phyloP scores from a whole-genome alignment of 495 filamentous ascomycete species.

The Xylaria scruposa region DNA sequence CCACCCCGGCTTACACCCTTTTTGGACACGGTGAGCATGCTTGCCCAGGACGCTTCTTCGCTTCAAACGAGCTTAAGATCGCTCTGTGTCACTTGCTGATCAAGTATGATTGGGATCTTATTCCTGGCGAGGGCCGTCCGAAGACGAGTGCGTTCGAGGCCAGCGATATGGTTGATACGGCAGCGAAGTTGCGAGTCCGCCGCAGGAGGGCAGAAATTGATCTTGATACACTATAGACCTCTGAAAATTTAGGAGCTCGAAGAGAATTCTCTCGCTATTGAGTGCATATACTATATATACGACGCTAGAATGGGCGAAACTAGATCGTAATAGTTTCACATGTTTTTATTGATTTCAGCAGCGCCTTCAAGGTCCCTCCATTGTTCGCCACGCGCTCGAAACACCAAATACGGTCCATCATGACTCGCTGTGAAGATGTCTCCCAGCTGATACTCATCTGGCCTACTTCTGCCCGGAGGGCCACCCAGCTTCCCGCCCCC shows the following conservation, averaged over 20 bases:
- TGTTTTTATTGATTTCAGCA: background rate
- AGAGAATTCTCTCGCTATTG: background rate
- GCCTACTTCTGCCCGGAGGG: conserved; percentile 27
- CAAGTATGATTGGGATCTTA: no score
- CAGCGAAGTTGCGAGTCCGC: no score
- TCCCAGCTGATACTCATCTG: conserved; percentile 46
- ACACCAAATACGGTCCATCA: conserved; percentile 16
- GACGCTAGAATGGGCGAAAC: background rate
- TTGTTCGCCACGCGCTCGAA: conserved; percentile 17
- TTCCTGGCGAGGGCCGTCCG: no score
- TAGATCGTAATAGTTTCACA: background rate
- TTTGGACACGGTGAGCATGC: no score
- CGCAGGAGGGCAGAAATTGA: no score
- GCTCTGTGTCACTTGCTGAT: no score
- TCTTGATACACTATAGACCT: no score
- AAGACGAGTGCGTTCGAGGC: no score
- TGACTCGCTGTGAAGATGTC: conserved; percentile 34
- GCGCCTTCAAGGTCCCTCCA: conserved; percentile 6
- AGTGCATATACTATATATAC: background rate
- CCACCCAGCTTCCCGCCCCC: conserved; percentile 14
- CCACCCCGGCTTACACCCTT: no score
- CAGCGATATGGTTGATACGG: no score
- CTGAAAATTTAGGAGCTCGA: background rate
- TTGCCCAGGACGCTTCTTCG: no score
- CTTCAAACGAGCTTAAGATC: no score